Evolutionary conservation across 495 filamentous ascomycete genomes (phyloP).

Genomic region (Penicillium desertorum): DNA sequence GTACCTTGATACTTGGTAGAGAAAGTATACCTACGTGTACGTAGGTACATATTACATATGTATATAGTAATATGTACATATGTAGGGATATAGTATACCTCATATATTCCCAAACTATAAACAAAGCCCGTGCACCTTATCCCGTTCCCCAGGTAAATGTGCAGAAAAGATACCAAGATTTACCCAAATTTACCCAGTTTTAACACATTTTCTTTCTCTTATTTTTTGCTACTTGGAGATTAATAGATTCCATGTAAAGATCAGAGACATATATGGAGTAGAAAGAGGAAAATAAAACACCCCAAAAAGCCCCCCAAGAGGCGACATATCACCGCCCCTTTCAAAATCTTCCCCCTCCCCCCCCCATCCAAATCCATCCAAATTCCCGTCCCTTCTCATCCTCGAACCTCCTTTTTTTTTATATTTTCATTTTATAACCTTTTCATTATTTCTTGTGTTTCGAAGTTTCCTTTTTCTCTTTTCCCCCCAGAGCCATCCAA

Average conservation of each 20-base stretch:
- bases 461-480: not conserved
- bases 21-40: too few species aligned
- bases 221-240: not conserved
- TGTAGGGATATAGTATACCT: too few species aligned
- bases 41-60: too few species aligned
- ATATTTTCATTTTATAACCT: slow-evolving; percentile 1
- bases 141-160: not conserved
- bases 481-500: slow-evolving; percentile 22
- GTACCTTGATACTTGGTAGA: not conserved
- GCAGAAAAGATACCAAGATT: not conserved
- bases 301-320: not conserved
- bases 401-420: not conserved
- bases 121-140: too few species aligned
- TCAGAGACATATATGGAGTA: not conserved
- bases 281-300: slow-evolving; percentile 4
- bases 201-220: too few species aligned
- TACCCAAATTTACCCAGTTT: not conserved
- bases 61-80: too few species aligned
- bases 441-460: slow-evolving; percentile 12
- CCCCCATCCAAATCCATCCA: not conserved
- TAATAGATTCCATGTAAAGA: not conserved
- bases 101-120: too few species aligned
- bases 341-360: slow-evolving; percentile 20
- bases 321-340: slow-evolving; percentile 27
- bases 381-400: slow-evolving; percentile 4